Evolutionary conservation across 2,329 filamentous ascomycete species (phyloP).

Genomic region (Kalaharituber pfeilii): DNA sequence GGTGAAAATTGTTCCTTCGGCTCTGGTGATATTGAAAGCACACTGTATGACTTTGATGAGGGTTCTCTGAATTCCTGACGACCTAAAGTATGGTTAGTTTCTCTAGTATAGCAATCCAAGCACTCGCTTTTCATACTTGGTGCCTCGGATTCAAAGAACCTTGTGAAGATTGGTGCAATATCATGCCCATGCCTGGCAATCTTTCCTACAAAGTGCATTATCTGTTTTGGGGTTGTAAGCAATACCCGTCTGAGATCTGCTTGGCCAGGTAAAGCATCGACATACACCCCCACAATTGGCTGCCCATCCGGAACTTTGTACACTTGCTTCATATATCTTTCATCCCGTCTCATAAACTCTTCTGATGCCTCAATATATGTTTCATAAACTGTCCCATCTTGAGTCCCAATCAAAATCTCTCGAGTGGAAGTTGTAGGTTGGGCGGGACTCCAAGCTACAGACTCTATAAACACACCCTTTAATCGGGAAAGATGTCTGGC

Average conservation of each 20-base stretch:
- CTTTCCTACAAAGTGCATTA: conserved; percentile 69
- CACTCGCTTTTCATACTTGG: conserved; percentile 14
- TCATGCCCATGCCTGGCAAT: conserved; percentile 54
- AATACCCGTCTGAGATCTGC: conserved; percentile 60
- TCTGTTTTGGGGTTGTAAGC: conserved; percentile 56
- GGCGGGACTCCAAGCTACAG: conserved; percentile 86
- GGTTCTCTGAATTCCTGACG: conserved; percentile 18
- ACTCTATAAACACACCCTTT: conserved; percentile 74
- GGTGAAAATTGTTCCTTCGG: conserved; percentile 36
- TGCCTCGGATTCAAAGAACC: conserved; percentile 65
- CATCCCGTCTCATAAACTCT: conserved; percentile 89
- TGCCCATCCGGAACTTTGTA: conserved; percentile 62
- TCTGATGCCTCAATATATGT: conserved; percentile 84
- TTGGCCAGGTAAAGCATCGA: conserved; percentile 51
- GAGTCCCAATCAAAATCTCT: conserved; percentile 78
- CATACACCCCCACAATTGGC: conserved; percentile 70
- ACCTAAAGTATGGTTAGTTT: too few relatives aligned
- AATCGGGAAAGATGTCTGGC: conserved; percentile 66
- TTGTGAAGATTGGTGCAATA: conserved; percentile 67
- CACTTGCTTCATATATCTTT: conserved; percentile 73
- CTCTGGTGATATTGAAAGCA: conserved; percentile 22
- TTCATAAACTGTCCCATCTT: conserved; percentile 92
- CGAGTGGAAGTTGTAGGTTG: conserved; percentile 82
- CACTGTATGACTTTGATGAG: conserved; percentile 18
- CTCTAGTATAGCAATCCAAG: neutral